These are phyloP conservation scores for Candida yuanshanica DNA, from an alignment of 805 yeast species.

Conservation along the genomic window DNA sequence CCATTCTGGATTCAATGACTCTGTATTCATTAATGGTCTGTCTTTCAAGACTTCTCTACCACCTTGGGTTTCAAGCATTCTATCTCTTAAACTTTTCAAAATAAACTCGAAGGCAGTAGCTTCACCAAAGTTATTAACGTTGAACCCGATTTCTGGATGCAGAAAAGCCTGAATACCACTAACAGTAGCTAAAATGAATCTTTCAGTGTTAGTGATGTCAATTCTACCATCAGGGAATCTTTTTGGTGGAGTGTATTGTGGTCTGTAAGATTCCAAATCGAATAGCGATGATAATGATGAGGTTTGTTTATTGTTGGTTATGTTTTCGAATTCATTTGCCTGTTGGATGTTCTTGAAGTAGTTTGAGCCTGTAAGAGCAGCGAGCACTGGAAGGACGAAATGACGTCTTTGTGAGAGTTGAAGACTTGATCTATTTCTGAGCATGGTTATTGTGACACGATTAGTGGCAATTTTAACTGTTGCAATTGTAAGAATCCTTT, in stretches of 20 bases:
- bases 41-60: slow-evolving; percentile 79
- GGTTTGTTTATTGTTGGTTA: slow-evolving; percentile 23
- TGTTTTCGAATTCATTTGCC: slow-evolving; percentile 56
- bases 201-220: slow-evolving; percentile 62
- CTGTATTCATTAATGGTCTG: slow-evolving; percentile 76
- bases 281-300: background rate
- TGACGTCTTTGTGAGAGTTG: slow-evolving; percentile 2
- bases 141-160: slow-evolving; percentile 71
- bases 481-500: too few relatives aligned
- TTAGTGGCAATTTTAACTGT: background rate
- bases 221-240: slow-evolving; percentile 70
- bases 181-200: slow-evolving; percentile 55
- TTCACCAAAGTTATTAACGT: slow-evolving; percentile 84
- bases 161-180: slow-evolving; percentile 74
- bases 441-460: background rate
- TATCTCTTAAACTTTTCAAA: slow-evolving; percentile 52
- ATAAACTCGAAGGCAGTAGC: slow-evolving; percentile 75
- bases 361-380: slow-evolving; percentile 16
- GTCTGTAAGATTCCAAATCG: slow-evolving; percentile 17
- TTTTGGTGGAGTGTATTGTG: slow-evolving; percentile 28
- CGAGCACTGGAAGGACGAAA: slow-evolving; percentile 14
- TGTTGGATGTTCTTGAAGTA: slow-evolving; percentile 41
- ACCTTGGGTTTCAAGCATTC: slow-evolving; percentile 68
- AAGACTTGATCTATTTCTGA: background rate
- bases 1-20: slow-evolving; percentile 56